These are phyloP conservation scores for Solanum chiquidenum DNA, from an alignment of 257 asterid species.

Conservation along the genomic window DNA sequence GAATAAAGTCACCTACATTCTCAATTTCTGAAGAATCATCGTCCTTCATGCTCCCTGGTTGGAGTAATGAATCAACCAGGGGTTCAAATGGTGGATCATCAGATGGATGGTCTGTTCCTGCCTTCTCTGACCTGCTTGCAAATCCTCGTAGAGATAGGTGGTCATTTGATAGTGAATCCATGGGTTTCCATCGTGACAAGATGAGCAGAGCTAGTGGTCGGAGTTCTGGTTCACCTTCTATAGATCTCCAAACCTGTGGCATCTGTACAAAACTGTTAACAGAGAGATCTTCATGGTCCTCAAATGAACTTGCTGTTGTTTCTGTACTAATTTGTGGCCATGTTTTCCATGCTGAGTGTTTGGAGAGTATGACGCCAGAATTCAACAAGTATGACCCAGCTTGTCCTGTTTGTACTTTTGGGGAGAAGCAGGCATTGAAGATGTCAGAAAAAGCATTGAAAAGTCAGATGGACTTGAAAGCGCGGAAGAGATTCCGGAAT, in stretches of 20 bases:
- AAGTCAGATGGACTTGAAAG: slow-evolving; percentile 67
- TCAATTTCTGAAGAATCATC: slow-evolving; percentile 75
- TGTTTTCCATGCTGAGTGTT: slow-evolving; percentile 86
- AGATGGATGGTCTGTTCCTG: slow-evolving; percentile 78
- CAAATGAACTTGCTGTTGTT: slow-evolving; percentile 74
- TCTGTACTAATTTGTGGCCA: slow-evolving; percentile 88
- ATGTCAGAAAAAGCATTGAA: slow-evolving; percentile 77
- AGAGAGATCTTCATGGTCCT: slow-evolving; percentile 58
- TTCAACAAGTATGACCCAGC: slow-evolving; percentile 70
- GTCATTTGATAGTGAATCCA: slow-evolving; percentile 90
- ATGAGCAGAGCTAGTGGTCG: slow-evolving; percentile 42
- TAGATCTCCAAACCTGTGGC: slow-evolving; percentile 76
- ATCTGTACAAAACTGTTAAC: slow-evolving; percentile 65
- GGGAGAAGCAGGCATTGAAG: slow-evolving; percentile 68
- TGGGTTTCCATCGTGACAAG: slow-evolving; percentile 50
- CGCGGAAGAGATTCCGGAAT: slow-evolving; percentile 46
- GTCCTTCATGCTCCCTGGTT: slow-evolving; percentile 39
- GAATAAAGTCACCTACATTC: slow-evolving; percentile 56
- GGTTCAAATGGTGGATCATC: slow-evolving; percentile 79
- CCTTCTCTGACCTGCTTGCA: slow-evolving; percentile 50
- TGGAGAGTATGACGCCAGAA: slow-evolving; percentile 87
- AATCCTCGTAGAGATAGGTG: slow-evolving; percentile 67
- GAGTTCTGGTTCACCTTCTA: slow-evolving; percentile 33
- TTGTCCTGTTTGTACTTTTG: slow-evolving; percentile 89
- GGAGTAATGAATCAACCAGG: slow-evolving; percentile 65